Conservation (phyloP, 805 yeast genomes). For the Vanderwaltozyma verrucispora region DNA sequence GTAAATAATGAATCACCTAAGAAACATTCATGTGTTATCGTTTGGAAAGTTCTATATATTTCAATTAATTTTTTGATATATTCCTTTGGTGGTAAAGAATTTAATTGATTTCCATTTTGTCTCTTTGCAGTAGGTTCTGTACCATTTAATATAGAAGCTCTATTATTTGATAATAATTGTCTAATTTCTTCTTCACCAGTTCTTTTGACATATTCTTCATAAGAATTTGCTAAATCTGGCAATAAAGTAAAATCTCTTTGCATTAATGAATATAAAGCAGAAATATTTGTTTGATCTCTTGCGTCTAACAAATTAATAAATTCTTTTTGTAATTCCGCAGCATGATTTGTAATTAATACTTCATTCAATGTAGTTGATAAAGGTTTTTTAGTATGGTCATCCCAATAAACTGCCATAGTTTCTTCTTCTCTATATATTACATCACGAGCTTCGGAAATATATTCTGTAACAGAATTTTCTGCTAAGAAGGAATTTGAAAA, state of each 20-base stretch:
- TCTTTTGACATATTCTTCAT: slow-evolving; percentile 60
- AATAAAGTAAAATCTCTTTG: slow-evolving; percentile 71
- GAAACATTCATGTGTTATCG: slow-evolving; percentile 31
- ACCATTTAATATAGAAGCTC: slow-evolving; percentile 11
- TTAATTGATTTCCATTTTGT: slow-evolving; percentile 32
- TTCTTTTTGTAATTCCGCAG: slow-evolving; percentile 64
- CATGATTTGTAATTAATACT: slow-evolving; percentile 70
- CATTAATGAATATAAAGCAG: slow-evolving; percentile 65
- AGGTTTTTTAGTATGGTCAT: slow-evolving; percentile 72
- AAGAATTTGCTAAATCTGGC: slow-evolving; percentile 62
- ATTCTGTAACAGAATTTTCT: slow-evolving; percentile 78
- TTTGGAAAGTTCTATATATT: slow-evolving; percentile 52
- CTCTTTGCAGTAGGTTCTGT: slow-evolving; percentile 27
- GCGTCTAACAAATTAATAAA: slow-evolving; percentile 67
- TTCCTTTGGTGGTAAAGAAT: slow-evolving; percentile 43
- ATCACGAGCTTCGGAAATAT: slow-evolving; percentile 75
- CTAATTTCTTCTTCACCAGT: slow-evolving; percentile 38
- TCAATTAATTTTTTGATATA: slow-evolving; percentile 70
- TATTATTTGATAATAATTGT: slow-evolving; percentile 14
- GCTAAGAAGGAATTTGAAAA: slow-evolving; percentile 61
- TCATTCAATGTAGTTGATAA: slow-evolving; percentile 66
- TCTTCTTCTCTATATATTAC: slow-evolving; percentile 77
- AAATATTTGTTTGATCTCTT: slow-evolving; percentile 48
- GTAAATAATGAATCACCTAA: slow-evolving; percentile 67
- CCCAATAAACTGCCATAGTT: slow-evolving; percentile 68